Conservation (phyloP, 2,329 filamentous ascomycete species). For the Zymoseptoria passerinii region DNA sequence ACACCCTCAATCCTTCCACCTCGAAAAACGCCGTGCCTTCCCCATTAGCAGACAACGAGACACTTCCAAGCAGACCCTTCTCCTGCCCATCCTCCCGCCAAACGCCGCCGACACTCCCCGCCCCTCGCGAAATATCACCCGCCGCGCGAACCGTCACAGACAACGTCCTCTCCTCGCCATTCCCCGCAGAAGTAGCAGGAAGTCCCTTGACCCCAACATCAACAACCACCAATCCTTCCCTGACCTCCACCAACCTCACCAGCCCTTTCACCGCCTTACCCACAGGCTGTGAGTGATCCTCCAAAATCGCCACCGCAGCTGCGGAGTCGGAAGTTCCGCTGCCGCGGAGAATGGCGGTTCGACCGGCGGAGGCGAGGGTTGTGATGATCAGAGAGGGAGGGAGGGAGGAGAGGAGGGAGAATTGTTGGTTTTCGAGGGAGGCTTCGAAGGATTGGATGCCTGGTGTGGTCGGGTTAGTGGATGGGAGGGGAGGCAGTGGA, state of each 20-base stretch:
- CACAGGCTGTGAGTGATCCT: slow-evolving; percentile 61
- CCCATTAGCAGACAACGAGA: slow-evolving; percentile 68
- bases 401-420: slow-evolving; percentile 72
- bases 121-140: slow-evolving; percentile 78
- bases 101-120: slow-evolving; percentile 71
- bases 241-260: slow-evolving; percentile 88
- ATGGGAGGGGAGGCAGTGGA: neutral
- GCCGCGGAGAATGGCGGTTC: slow-evolving; percentile 88
- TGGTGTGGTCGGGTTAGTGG: neutral
- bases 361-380: slow-evolving; percentile 83
- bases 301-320: slow-evolving; percentile 90
- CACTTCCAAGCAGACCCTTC: slow-evolving; percentile 61
- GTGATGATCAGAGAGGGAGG: slow-evolving; percentile 81
- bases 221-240: slow-evolving; percentile 66
- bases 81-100: slow-evolving; percentile 51
- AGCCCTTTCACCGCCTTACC: slow-evolving; percentile 70
- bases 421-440: slow-evolving; percentile 57
- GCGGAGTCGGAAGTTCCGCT: slow-evolving; percentile 78
- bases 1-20: slow-evolving; percentile 66
- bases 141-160: slow-evolving; percentile 75
- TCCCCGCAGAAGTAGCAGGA: slow-evolving; percentile 11
- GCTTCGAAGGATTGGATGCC: neutral
- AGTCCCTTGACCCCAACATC: slow-evolving; percentile 83
- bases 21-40: slow-evolving; percentile 75
- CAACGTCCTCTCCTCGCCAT: slow-evolving; percentile 61